Evolutionary conservation across 169 alveolate species (phyloP).

Genomic region (Plasmodium blacklocki): DNA sequence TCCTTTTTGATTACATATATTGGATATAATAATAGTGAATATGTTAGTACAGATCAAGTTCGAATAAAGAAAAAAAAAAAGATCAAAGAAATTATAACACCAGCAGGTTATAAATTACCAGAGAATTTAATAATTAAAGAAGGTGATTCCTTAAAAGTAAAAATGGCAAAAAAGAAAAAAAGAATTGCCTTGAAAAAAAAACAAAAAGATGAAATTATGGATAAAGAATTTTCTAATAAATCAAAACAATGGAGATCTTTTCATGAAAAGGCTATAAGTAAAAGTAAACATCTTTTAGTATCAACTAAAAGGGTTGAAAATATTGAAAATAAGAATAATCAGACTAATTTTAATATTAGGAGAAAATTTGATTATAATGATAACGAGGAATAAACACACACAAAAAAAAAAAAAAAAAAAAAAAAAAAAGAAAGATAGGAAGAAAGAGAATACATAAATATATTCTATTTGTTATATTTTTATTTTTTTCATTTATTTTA

Average conservation of each 20-base stretch:
- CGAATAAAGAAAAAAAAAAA: conserved; percentile 67
- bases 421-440: too few relatives aligned
- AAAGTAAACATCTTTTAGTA: conserved; percentile 55
- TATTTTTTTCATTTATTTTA: too few relatives aligned
- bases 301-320: conserved; percentile 57
- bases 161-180: conserved; percentile 82
- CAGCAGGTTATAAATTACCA: conserved; percentile 86
- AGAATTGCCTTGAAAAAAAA: conserved; percentile 84
- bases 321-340: conserved; percentile 43
- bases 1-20: conserved; percentile 82
- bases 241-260: conserved; percentile 84
- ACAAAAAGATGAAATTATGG: conserved; percentile 81
- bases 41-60: conserved; percentile 81
- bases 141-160: conserved; percentile 81
- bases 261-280: conserved; percentile 81
- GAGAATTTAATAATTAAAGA: conserved; percentile 84
- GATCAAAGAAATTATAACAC: conserved; percentile 83
- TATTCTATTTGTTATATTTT: too few relatives aligned
- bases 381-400: conserved; percentile 33
- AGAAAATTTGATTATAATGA: conserved; percentile 63
- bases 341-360: conserved; percentile 24
- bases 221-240: conserved; percentile 79
- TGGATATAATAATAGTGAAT: conserved; percentile 85
- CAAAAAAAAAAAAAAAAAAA: too few relatives aligned
- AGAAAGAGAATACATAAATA: too few relatives aligned